Evolutionary conservation across 768 basidiomycete genomes (phyloP).

Genomic region (Xerocomellus dryophilus): DNA sequence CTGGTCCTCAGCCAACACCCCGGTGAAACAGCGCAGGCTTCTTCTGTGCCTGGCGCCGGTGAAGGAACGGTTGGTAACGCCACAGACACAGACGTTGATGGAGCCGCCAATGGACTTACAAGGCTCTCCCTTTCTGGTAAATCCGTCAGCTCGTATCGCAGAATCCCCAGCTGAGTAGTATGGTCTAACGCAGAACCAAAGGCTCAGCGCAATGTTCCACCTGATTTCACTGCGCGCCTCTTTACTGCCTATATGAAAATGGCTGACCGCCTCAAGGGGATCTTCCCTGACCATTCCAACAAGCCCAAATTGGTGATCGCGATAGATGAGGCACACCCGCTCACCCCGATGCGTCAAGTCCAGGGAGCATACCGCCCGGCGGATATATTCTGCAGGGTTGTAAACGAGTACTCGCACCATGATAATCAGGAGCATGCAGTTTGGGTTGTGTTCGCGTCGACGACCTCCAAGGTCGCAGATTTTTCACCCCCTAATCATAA

Average conservation of each 20-base stretch:
- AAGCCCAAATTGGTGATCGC: constrained; percentile 13
- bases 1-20: background rate
- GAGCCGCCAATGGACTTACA: background rate
- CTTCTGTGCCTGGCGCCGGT: too few species aligned
- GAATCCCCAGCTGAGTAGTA: too few species aligned
- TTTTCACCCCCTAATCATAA: background rate
- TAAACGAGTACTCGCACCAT: constrained; percentile 7
- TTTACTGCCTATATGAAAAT: background rate
- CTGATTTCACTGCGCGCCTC: background rate
- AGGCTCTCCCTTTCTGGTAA: too few species aligned
- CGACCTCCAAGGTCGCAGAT: background rate
- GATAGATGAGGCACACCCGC: constrained; percentile 10
- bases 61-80: background rate
- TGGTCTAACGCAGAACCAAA: too few species aligned
- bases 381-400: constrained; percentile 2
- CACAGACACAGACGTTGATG: background rate
- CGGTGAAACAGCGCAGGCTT: background rate
- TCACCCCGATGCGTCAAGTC: background rate
- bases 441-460: background rate
- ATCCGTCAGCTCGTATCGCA: too few species aligned
- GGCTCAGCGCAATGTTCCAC: too few species aligned
- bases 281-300: background rate
- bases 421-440: background rate
- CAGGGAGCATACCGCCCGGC: background rate
- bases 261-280: background rate